These are phyloP conservation scores for Otatea glauca DNA, from an alignment of 176 grass and related monocot genomes.

Conservation along the genomic window DNA sequence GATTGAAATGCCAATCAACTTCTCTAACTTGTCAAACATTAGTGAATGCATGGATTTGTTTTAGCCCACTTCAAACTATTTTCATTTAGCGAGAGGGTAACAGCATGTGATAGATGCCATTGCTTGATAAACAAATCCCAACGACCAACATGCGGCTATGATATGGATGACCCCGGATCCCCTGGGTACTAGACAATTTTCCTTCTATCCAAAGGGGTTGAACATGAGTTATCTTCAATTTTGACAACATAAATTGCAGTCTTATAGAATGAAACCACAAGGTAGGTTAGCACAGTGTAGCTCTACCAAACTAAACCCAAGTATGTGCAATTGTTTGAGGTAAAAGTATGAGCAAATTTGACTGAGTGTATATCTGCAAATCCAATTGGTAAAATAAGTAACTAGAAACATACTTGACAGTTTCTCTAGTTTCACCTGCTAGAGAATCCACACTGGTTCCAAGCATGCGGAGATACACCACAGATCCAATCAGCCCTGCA, in stretches of 20 bases:
- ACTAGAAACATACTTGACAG: conserved; percentile 66
- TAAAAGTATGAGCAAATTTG: not conserved
- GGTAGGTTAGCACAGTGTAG: not conserved
- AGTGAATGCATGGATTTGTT: not conserved
- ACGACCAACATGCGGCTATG: not conserved
- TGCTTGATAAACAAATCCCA: not conserved
- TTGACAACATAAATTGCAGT: conserved; percentile 7
- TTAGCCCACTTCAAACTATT: not conserved
- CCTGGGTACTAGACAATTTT: not conserved
- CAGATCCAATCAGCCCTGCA: conserved; percentile 85
- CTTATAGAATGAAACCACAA: conserved; percentile 21
- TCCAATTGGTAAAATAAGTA: not conserved
- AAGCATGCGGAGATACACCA: conserved; percentile 92
- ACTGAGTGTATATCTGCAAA: not conserved
- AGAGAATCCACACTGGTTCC: conserved; percentile 92
- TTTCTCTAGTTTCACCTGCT: conserved; percentile 73
- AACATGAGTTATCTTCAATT: not conserved
- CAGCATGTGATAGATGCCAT: not conserved
- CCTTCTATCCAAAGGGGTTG: not conserved
- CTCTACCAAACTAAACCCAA: conserved; percentile 25
- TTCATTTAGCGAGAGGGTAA: not conserved
- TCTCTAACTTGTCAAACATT: not conserved
- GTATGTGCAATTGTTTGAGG: not conserved
- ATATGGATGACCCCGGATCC: not conserved
- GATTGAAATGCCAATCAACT: not conserved